A percentile compares a stretch with the other conserved stretches of the same genome.
phyloP scores from a whole-genome alignment of 139 green algal species.

The Chlorella sp. region DNA sequence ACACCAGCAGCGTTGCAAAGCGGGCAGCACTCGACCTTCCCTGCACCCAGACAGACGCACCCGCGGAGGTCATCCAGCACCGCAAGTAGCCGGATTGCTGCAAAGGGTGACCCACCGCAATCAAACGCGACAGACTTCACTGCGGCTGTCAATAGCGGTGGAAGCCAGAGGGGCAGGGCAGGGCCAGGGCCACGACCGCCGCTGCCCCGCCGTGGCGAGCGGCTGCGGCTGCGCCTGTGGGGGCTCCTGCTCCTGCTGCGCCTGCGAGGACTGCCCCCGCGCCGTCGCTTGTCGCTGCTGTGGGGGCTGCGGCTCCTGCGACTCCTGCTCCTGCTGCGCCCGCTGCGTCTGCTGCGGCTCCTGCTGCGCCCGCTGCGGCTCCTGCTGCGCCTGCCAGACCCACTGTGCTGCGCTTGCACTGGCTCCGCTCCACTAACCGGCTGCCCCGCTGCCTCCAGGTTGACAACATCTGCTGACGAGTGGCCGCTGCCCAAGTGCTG shows the following conservation, averaged over 20 bases:
- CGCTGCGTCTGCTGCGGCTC: too few relatives aligned
- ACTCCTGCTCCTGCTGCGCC: not conserved
- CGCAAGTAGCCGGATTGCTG: not conserved
- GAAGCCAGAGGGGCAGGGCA: slow-evolving; percentile 4
- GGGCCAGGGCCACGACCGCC: too few relatives aligned
- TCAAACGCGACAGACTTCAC: not conserved
- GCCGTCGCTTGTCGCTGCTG: too few relatives aligned
- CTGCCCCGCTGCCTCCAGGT: not conserved
- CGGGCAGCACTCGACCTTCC: not conserved
- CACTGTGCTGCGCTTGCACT: not conserved
- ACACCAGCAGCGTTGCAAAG: not conserved
- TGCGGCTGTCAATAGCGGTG: not conserved
- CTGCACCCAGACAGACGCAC: not conserved
- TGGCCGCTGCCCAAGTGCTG: not conserved
- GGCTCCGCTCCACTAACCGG: not conserved
- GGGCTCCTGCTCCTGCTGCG: too few relatives aligned
- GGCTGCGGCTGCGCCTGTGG: too few relatives aligned
- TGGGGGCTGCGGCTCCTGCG: not conserved
- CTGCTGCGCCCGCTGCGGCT: too few relatives aligned
- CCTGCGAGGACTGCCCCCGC: too few relatives aligned
- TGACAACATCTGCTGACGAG: not conserved
- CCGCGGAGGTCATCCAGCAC: slow-evolving; percentile 2
- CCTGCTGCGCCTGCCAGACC: not conserved
- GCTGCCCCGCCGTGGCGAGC: not conserved
- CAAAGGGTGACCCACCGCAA: not conserved